phyloP scores from a whole-genome alignment of 2,329 filamentous ascomycete species.

The Fusarium virguliforme region DNA sequence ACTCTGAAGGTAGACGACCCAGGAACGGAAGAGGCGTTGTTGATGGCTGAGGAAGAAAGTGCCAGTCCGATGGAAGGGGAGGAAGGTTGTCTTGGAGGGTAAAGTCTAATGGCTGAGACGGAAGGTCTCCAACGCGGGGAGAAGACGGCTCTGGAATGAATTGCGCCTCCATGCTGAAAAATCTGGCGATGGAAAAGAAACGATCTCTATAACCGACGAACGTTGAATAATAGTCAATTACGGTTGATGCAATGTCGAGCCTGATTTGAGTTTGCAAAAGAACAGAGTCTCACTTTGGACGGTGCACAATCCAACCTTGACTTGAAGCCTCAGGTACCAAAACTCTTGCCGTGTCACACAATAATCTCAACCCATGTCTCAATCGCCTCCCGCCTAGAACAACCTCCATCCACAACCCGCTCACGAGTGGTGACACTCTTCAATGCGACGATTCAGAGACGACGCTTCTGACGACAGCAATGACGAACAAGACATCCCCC shows the following conservation, averaged over 20 bases:
- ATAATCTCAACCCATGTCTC: background rate
- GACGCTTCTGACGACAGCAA: conserved; percentile 49
- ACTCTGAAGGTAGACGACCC: conserved; percentile 12
- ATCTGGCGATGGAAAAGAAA: background rate
- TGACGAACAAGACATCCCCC: conserved; percentile 65
- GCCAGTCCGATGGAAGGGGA: background rate
- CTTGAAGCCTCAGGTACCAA: conserved; percentile 24
- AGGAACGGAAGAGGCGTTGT: background rate
- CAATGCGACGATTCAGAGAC: conserved; percentile 51
- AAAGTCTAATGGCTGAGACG: background rate
- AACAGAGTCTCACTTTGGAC: background rate
- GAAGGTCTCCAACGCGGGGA: background rate
- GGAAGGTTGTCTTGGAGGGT: conserved; percentile 15
- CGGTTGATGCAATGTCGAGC: background rate
- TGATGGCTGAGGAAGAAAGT: conserved; percentile 3
- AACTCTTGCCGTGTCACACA: background rate
- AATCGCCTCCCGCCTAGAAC: background rate
- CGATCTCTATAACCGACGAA: background rate
- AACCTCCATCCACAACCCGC: background rate
- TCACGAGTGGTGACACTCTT: background rate
- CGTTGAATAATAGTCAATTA: background rate
- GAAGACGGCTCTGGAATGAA: conserved; percentile 3
- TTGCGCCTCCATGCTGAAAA: conserved; percentile 1
- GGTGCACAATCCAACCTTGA: background rate
- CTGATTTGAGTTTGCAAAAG: background rate